Percentiles rank a stretch among this genome's conserved stretches.
phyloP scores from a whole-genome alignment of 805 yeast genomes.

The Pichia ethanolica region DNA sequence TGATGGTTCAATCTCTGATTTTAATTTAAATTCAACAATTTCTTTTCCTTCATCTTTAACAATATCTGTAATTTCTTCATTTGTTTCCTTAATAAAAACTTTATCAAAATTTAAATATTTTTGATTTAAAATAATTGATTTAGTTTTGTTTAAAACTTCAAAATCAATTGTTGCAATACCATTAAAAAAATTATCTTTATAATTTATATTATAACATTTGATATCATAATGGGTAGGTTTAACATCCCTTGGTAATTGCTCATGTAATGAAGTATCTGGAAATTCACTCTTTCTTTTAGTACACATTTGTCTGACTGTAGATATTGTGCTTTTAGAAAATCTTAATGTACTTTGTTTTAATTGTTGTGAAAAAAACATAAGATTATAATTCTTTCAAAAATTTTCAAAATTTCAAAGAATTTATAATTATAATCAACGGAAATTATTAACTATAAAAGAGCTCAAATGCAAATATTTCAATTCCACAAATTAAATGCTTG shows the following conservation, averaged over 20 bases:
- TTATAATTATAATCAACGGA: too few relatives aligned
- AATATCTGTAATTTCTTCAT: constrained; percentile 19
- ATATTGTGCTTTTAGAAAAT: background rate
- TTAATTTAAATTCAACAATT: constrained; percentile 51
- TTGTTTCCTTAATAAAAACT: constrained; percentile 20
- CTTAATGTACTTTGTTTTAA: background rate
- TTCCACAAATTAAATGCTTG: too few relatives aligned
- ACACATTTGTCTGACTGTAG: constrained; percentile 1
- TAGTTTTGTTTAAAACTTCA: constrained; percentile 34
- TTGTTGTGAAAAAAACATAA: background rate
- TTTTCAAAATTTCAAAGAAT: background rate
- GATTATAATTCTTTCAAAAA: too few relatives aligned
- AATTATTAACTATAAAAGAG: too few relatives aligned
- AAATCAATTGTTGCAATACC: constrained; percentile 45
- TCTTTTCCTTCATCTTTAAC: constrained; percentile 41
- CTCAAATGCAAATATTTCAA: too few relatives aligned
- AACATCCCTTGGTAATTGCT: constrained; percentile 36
- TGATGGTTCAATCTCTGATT: constrained; percentile 22
- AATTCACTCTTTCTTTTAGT: background rate
- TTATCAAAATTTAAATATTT: constrained; percentile 32
- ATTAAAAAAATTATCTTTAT: constrained; percentile 34
- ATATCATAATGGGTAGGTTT: constrained; percentile 71
- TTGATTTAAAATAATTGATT: constrained; percentile 41
- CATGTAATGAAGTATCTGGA: constrained; percentile 41
- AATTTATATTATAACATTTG: constrained; percentile 51